Percentiles rank a stretch among this genome's conserved stretches.
Conservation (phyloP, 169 alveolate species). For the Fabrea salina region DNA sequence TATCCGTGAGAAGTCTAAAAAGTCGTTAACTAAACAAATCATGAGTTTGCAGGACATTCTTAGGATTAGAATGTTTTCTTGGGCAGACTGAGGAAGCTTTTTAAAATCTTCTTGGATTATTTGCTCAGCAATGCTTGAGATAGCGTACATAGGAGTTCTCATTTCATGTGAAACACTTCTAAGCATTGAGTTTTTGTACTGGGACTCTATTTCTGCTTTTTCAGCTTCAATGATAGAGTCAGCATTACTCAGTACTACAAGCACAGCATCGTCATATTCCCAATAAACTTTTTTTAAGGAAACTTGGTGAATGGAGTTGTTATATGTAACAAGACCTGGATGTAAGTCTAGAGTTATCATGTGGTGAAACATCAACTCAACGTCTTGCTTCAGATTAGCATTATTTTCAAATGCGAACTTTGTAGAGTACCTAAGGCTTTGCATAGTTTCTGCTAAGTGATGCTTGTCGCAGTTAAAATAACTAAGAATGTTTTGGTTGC, state of each 20-base stretch:
- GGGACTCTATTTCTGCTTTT: not conserved
- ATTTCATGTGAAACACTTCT: slow-evolving; percentile 29
- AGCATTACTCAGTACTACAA: not conserved
- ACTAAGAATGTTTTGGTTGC: too few relatives aligned
- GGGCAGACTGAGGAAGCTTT: not conserved
- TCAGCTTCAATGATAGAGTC: not conserved
- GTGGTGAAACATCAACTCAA: not conserved
- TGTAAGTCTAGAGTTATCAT: too few relatives aligned
- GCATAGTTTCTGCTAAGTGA: too few relatives aligned
- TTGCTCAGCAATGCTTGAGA: not conserved
- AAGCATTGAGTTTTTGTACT: not conserved
- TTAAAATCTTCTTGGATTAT: not conserved
- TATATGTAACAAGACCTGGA: too few relatives aligned
- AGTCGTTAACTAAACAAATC: slow-evolving; percentile 5
- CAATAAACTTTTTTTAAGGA: not conserved
- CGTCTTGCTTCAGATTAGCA: not conserved
- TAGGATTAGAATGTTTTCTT: not conserved
- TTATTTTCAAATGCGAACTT: too few relatives aligned
- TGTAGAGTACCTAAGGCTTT: too few relatives aligned
- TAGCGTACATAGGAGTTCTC: slow-evolving; percentile 14
- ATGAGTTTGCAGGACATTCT: not conserved
- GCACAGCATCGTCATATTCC: not conserved
- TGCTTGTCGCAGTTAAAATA: too few relatives aligned
- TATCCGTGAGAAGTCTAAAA: slow-evolving; percentile 13
- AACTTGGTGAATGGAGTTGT: too few relatives aligned